These are phyloP conservation scores for Camptophora hylomeconis DNA, from an alignment of 2,329 filamentous ascomycete species.

Conservation along the genomic window DNA sequence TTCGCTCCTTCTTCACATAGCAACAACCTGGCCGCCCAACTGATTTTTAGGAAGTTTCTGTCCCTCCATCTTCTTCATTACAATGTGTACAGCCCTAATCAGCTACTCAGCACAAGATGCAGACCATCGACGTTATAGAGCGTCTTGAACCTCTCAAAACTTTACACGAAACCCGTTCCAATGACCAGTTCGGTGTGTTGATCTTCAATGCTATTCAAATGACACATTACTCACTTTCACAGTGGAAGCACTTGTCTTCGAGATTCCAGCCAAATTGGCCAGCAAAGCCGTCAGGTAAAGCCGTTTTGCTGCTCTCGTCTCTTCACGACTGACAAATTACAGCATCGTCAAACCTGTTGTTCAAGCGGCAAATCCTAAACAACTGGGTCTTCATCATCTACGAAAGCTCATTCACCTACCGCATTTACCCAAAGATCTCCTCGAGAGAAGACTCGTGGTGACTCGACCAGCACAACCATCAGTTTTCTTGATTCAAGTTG, in stretches of 20 bases:
- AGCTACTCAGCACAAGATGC: too few species aligned
- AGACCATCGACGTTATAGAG: too few species aligned
- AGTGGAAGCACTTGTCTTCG: conserved; percentile 31
- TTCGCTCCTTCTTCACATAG: too few species aligned
- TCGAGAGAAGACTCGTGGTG: conserved; percentile 8
- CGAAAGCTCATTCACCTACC: conserved; percentile 14
- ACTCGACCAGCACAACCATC: conserved; percentile 4
- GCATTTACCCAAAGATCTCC: conserved; percentile 16
- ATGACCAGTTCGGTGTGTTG: conserved; percentile 27
- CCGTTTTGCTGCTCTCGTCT: not conserved
- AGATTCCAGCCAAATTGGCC: conserved; percentile 31
- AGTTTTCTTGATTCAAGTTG: conserved; percentile 5
- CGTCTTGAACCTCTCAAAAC: conserved; percentile 27
- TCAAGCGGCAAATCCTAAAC: conserved; percentile 18
- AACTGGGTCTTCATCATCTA: conserved; percentile 8
- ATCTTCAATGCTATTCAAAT: not conserved
- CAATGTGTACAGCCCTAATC: too few species aligned
- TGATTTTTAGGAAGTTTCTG: too few species aligned
- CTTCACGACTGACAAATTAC: conserved; percentile 2
- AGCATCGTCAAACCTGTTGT: conserved; percentile 21
- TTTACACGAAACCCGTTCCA: conserved; percentile 28
- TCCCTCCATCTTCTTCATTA: too few species aligned
- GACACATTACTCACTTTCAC: not conserved
- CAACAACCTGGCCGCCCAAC: too few species aligned
- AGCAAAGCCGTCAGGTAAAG: conserved; percentile 31